phyloP scores from a whole-genome alignment of 2,329 filamentous ascomycete genomes.

The Alternaria sp. region DNA sequence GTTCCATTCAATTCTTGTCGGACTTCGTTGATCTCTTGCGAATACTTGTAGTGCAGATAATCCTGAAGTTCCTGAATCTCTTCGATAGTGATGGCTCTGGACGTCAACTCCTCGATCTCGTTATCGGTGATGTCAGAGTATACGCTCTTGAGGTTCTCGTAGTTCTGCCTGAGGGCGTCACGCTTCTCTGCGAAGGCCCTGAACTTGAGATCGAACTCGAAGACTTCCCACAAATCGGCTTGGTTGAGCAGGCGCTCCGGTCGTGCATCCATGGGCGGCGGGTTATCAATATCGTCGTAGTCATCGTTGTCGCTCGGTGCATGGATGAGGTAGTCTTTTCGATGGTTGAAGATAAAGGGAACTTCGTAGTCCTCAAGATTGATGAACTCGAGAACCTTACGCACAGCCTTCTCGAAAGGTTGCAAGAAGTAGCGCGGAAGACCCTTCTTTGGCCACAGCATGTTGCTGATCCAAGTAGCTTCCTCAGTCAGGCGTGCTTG shows the following conservation, averaged over 20 bases:
- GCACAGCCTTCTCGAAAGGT: constrained; percentile 86
- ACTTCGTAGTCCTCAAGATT: constrained; percentile 94
- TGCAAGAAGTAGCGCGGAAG: constrained; percentile 75
- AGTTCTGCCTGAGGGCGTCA: constrained; percentile 81
- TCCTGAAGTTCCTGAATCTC: constrained; percentile 97
- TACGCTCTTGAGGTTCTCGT: constrained; percentile 71
- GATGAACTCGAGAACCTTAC: constrained; percentile 94
- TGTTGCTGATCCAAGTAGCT: constrained; percentile 86
- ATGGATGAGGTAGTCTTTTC: constrained; percentile 96
- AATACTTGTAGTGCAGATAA: constrained; percentile 94
- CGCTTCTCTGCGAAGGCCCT: constrained; percentile 91
- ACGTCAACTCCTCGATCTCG: constrained; percentile 84
- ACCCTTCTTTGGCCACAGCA: constrained; percentile 88
- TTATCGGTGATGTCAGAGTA: constrained; percentile 70
- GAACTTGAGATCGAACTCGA: constrained; percentile 95
- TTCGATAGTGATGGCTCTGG: constrained; percentile 83
- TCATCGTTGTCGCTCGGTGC: constrained; percentile 70
- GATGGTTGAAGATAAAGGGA: constrained; percentile 97
- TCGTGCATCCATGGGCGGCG: constrained; percentile 73
- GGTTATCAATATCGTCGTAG: constrained; percentile 70
- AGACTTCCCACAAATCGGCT: constrained; percentile 92
- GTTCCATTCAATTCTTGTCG: constrained; percentile 70
- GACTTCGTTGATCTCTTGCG: constrained; percentile 81
- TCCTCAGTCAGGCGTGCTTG: constrained; percentile 74
- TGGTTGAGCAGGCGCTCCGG: constrained; percentile 92